Percentiles rank a stretch among this genome's conserved stretches.
These are phyloP conservation scores for Sporisorium scitamineum DNA, from an alignment of 1,284 basidiomycete species.

Conservation along the genomic window DNA sequence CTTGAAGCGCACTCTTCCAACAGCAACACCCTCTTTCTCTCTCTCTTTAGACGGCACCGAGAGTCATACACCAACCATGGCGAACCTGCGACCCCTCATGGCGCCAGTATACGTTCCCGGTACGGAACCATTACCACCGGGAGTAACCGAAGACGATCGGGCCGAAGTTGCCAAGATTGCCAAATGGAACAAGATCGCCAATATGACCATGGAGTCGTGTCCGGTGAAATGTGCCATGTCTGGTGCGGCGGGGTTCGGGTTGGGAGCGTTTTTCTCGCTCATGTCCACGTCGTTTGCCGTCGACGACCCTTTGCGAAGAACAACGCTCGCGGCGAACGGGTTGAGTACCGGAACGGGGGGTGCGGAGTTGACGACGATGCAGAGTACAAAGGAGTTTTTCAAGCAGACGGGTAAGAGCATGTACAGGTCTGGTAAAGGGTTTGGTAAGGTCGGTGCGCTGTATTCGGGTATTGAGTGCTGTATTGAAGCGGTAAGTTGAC, in stretches of 20 bases:
- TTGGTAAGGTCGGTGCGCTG: slow-evolving; percentile 92
- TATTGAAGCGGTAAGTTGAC: slow-evolving; percentile 84
- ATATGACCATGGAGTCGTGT: slow-evolving; percentile 84
- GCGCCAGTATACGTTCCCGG: slow-evolving; percentile 68
- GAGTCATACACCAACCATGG: slow-evolving; percentile 9
- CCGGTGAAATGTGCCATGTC: slow-evolving; percentile 82
- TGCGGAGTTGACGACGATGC: slow-evolving; percentile 66
- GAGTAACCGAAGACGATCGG: slow-evolving; percentile 83
- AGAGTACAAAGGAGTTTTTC: slow-evolving; percentile 87
- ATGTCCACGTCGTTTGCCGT: slow-evolving; percentile 96
- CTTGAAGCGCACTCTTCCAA: too few relatives aligned
- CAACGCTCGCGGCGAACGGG: slow-evolving; percentile 49
- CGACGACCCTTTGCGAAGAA: slow-evolving; percentile 79
- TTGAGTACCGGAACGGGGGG: slow-evolving; percentile 10
- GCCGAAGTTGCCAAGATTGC: slow-evolving; percentile 77
- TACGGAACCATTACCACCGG: slow-evolving; percentile 77
- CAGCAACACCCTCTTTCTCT: too few relatives aligned
- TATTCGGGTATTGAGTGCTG: slow-evolving; percentile 95
- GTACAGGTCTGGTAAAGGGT: slow-evolving; percentile 90
- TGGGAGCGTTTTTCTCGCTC: slow-evolving; percentile 94
- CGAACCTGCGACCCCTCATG: slow-evolving; percentile 45
- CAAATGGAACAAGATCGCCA: slow-evolving; percentile 80
- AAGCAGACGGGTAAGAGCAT: slow-evolving; percentile 94
- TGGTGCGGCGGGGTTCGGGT: slow-evolving; percentile 82
- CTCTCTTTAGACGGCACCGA: background rate